These are phyloP conservation scores for Beauveria varroae DNA, from an alignment of 2,329 filamentous ascomycete species.

Conservation along the genomic window DNA sequence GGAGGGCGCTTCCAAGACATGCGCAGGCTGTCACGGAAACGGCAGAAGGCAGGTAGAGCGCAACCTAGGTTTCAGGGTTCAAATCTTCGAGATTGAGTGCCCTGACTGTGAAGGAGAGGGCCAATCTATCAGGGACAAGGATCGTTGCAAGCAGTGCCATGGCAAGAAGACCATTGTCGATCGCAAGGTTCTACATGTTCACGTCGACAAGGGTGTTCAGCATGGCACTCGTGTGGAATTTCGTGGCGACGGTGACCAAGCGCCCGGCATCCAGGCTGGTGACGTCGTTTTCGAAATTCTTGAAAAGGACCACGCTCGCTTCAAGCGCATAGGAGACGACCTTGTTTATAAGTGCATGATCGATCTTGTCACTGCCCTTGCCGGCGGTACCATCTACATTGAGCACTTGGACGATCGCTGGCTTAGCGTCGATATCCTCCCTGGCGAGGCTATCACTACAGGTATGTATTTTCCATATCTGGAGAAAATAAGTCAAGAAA, in stretches of 20 bases:
- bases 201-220: conserved; percentile 90
- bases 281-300: conserved; percentile 99
- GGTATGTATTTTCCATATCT: conserved; percentile 48
- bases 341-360: conserved; percentile 93
- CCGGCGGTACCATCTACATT: conserved; percentile 82
- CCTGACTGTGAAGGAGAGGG: conserved; percentile 97
- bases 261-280: conserved; percentile 84
- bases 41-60: conserved; percentile 99
- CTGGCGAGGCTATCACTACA: conserved; percentile 89
- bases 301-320: conserved; percentile 94
- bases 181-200: conserved; percentile 95
- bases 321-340: conserved; percentile 94
- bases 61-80: conserved; percentile 99
- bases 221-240: conserved; percentile 96
- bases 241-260: conserved; percentile 91
- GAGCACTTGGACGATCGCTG: conserved; percentile 97
- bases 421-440: conserved; percentile 86
- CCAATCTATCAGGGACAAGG: conserved; percentile 93
- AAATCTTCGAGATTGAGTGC: conserved; percentile 98
- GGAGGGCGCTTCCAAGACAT: conserved; percentile 94
- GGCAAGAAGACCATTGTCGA: conserved; percentile 98
- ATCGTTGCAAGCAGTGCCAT: conserved; percentile 91
- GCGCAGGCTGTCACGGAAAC: conserved; percentile 80
- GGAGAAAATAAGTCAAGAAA: conserved; percentile 18
- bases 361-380: conserved; percentile 88